These are phyloP conservation scores for Phytophthora agathidicida DNA, from an alignment of 352 stramenopile genomes.

Conservation along the genomic window DNA sequence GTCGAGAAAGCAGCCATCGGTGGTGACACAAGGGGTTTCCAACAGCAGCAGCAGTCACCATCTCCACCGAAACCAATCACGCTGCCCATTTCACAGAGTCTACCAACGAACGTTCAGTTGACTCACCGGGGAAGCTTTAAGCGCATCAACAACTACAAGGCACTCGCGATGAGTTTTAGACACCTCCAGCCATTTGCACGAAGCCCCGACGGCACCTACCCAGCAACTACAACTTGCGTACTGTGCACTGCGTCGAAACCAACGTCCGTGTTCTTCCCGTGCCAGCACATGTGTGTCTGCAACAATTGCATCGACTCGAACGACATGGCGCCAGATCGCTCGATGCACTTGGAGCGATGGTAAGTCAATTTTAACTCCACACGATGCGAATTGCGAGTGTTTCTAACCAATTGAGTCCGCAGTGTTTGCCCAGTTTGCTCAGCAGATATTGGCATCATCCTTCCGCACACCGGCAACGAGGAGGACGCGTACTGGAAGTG, in stretches of 20 bases:
- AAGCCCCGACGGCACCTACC: conserved; percentile 44
- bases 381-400: not conserved
- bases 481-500: conserved; percentile 66
- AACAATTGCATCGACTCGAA: conserved; percentile 48
- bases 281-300: conserved; percentile 68
- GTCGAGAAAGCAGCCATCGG: not conserved
- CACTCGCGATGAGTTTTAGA: conserved; percentile 51
- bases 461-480: conserved; percentile 53
- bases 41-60: not conserved
- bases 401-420: conserved; percentile 2
- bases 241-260: conserved; percentile 39
- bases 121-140: conserved; percentile 7
- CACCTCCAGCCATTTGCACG: conserved; percentile 50
- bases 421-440: conserved; percentile 65
- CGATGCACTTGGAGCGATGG: conserved; percentile 28
- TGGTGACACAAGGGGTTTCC: not conserved
- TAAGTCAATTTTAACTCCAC: conserved; percentile 10
- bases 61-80: not conserved
- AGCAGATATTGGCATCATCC: conserved; percentile 57
- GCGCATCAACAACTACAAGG: conserved; percentile 55
- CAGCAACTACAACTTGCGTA: conserved; percentile 36
- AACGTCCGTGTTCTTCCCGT: conserved; percentile 32
- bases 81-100: conserved; percentile 7
- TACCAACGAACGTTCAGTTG: conserved; percentile 3
- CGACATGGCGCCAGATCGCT: conserved; percentile 37